Base-by-base conservation (phyloP, 345 rosid species). In the Iberis pinnata region DNA sequence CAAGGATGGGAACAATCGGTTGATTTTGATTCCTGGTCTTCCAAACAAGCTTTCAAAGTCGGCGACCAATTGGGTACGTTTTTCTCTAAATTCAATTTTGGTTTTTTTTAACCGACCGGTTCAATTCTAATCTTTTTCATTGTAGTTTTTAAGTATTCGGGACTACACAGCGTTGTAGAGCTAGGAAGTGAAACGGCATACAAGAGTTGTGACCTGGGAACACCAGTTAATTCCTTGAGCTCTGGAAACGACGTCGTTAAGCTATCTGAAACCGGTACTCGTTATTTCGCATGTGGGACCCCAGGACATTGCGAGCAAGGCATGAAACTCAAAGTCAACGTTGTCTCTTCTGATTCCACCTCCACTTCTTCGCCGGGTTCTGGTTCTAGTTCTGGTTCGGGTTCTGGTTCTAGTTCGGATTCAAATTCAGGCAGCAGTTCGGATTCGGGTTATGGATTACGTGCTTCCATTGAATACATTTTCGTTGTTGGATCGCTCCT, bases 211-310 rank as follows among this genome's bases (percentile, higher is more conserved):
- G 79, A 82, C 77, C 72, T 77, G 49, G 88, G 96, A 53, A 76
- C 73, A 59, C 33, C 86, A 2, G n/a, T 82, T 3, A 63, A 82
- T 63, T 76, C 92, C 9, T 66, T 68, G 61, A 79, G 64, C 75
- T 73, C 79, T 1, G 96, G 96, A 40, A 80, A 78, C 25, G 98
- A 87, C 61, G 84, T 70, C 27, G 81, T 90, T 13, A 87, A 82
- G 70, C 55, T 90, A 20, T 69, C 65, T 36, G 80, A 87, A 56
- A 58, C 83, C 0, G 89, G 96, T 4, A 74, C 86, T 3, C 79
- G 92, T 42, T 87, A 84, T 67, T 90, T 90, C 36, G 81, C 79
- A 25, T 90, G 96, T 53, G 98, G 98, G 22, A 84, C 98, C 1
- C 45, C 47, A 6, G 96, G 96, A 24, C 98, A 90, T 63, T 90